These are phyloP conservation scores for Hypoxylon sp. DNA, from an alignment of 2,329 filamentous ascomycete species.

Conservation along the genomic window DNA sequence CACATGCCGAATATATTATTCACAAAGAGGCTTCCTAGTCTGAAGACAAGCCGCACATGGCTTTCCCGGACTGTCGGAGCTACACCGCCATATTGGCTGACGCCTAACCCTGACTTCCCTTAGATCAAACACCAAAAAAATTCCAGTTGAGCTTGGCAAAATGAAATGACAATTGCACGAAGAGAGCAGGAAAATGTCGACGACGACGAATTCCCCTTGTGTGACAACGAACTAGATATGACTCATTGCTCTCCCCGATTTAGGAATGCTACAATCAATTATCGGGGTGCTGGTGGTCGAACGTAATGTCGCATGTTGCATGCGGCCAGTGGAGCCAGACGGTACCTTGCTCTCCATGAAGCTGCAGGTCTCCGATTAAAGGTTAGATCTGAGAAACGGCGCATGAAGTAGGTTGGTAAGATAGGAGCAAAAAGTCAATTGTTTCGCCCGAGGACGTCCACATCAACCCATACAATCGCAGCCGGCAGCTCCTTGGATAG, in stretches of 20 bases:
- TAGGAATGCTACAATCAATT: constrained; percentile 40
- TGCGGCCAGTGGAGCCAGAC: constrained; percentile 45
- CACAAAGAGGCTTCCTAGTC: constrained; percentile 37
- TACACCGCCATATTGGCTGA: constrained; percentile 52
- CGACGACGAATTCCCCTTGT: constrained; percentile 24
- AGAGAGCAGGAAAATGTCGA: constrained; percentile 30
- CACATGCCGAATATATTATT: constrained; percentile 44
- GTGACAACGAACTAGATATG: constrained; percentile 40
- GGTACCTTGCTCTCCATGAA: constrained; percentile 51
- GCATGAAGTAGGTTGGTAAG: constrained; percentile 34
- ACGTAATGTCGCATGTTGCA: constrained; percentile 49
- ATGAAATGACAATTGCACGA: constrained; percentile 42
- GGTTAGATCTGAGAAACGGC: constrained; percentile 43
- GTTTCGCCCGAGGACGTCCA: constrained; percentile 32
- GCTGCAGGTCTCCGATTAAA: constrained; percentile 52
- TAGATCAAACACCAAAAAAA: constrained; percentile 41
- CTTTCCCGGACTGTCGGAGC: constrained; percentile 43
- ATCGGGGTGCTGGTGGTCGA: constrained; percentile 42
- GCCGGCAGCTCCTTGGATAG: constrained; percentile 32
- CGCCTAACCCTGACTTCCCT: constrained; percentile 41
- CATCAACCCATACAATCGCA: constrained; percentile 38
- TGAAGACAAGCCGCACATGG: constrained; percentile 38
- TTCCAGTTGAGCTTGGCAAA: constrained; percentile 34
- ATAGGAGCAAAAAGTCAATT: constrained; percentile 29
- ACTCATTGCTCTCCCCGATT: constrained; percentile 39